Base-by-base conservation (phyloP, 192 early-diverging fungal species). In the Allomyces javanicus region DNA sequence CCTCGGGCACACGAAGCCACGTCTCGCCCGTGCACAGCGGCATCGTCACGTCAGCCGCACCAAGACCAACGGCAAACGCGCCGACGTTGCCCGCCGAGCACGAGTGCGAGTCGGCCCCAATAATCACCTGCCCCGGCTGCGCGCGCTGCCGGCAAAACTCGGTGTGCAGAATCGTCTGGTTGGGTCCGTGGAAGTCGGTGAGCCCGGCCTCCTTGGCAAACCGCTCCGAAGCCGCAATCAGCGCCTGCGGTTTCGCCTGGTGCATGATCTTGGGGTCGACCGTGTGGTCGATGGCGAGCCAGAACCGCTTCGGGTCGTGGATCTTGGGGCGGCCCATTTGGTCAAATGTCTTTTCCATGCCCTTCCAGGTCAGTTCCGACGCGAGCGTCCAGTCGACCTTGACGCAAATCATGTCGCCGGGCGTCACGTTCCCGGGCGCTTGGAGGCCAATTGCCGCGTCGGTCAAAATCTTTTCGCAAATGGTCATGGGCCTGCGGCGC, bases 91-190 rank as follows among this genome's bases (percentile, higher is more conserved):
- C 87, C 2, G 78, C 84, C n/a, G 87, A 89, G 73, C 87, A 89
- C 19, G 86, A 81, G 73, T 89, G 87, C 61, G 87, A 89, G 69
- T 89, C 87, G 43, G 87, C 86, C 67, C 87, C 87, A 62, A 87
- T 87, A 64, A 89, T 82, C 65, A 89, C 77, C 77, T 85, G 83
- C 64, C 87, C 86, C 24, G 87, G 87, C 71, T 87, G 86, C 1
- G 87, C 87, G 67, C 87, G 85, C 72, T 87, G 81, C 67, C 86
- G 84, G 73, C 88, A 89, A 75, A 89, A 89, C 78, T 89, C 87
- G 10, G 87, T 89, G 75, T 89, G 87, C 50, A 89, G 77, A 69
- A 89, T 89, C 4, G 87, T 86, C 70, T 84, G 81, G 76, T 89
- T 89, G 69, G 87, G 84, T 61, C 79, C 78, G 66, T 89, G 80